Evolutionary conservation across 2,329 filamentous ascomycete species (phyloP).

Genomic region (Ceratocystis destructans): DNA sequence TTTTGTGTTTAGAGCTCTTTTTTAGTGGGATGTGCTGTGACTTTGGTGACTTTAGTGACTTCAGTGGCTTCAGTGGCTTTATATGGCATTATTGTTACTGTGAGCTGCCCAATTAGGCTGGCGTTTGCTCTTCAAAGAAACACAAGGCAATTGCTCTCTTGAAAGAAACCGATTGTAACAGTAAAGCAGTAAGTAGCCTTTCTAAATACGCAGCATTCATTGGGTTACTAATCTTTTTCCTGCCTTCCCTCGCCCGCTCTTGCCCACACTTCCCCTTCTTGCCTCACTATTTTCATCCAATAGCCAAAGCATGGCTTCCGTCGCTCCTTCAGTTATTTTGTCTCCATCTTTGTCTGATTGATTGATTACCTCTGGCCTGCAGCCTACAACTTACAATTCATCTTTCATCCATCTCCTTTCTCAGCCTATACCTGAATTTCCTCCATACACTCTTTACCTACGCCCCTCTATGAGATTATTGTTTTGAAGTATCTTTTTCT

Average conservation of each 20-base stretch:
- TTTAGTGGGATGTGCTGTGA: background rate
- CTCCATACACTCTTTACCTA: conserved; percentile 1
- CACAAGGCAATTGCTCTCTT: no score
- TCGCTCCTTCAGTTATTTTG: background rate
- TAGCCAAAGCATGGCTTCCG: background rate
- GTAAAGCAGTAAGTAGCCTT: background rate
- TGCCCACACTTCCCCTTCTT: background rate
- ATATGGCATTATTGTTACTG: background rate
- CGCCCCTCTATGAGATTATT: background rate
- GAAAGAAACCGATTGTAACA: background rate
- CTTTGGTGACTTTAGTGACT: background rate
- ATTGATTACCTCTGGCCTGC: background rate
- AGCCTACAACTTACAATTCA: no score
- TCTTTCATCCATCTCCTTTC: background rate
- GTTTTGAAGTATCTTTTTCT: background rate
- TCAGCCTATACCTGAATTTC: background rate
- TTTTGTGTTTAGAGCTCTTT: background rate
- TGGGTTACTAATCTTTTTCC: background rate
- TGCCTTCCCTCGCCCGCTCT: background rate
- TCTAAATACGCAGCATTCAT: background rate
- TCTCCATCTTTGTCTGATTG: background rate
- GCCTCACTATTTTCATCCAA: background rate
- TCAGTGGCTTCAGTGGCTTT: background rate
- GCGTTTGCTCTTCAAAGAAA: background rate
- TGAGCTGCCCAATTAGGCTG: background rate